Percentiles rank a stretch among this genome's conserved stretches.
These are phyloP conservation scores for Ulmus americana DNA, from an alignment of 331 rosid genomes.

Conservation along the genomic window DNA sequence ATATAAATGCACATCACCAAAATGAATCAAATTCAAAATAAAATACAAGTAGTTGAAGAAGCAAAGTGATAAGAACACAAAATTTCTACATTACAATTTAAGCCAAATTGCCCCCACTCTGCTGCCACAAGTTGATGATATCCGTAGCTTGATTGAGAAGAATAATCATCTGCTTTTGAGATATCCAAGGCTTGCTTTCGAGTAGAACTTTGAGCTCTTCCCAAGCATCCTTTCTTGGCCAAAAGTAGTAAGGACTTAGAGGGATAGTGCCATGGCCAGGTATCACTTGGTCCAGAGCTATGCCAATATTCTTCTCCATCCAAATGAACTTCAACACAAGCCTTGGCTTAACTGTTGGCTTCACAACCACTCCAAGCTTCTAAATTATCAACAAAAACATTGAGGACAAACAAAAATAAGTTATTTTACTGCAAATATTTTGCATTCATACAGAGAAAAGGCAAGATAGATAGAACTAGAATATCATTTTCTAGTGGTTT, in stretches of 20 bases:
- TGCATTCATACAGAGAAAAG: background rate
- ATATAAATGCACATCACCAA: background rate
- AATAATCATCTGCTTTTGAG: conserved; percentile 94
- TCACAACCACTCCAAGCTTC: conserved; percentile 88
- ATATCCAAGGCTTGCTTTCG: conserved; percentile 96
- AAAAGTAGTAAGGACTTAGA: conserved; percentile 88
- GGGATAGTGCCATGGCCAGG: conserved; percentile 88
- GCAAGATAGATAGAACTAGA: background rate
- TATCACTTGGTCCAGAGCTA: conserved; percentile 75
- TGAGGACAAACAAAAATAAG: background rate
- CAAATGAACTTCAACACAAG: conserved; percentile 85
- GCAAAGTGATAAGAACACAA: background rate
- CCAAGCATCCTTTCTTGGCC: conserved; percentile 99
- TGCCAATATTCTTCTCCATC: conserved; percentile 98
- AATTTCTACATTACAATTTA: conserved; percentile 27
- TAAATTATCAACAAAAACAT: conserved; percentile 24
- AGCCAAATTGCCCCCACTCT: conserved; percentile 82
- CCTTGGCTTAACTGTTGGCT: conserved; percentile 67
- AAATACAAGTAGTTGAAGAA: background rate
- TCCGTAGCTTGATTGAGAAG: conserved; percentile 98
- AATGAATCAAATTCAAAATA: conserved; percentile 8
- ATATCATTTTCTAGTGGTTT: background rate
- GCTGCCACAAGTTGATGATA: conserved; percentile 97
- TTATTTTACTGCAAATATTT: background rate
- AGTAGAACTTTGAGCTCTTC: conserved; percentile 96